Conservation (phyloP, 2,329 filamentous ascomycete species). For the Aquanectria penicillioides region DNA sequence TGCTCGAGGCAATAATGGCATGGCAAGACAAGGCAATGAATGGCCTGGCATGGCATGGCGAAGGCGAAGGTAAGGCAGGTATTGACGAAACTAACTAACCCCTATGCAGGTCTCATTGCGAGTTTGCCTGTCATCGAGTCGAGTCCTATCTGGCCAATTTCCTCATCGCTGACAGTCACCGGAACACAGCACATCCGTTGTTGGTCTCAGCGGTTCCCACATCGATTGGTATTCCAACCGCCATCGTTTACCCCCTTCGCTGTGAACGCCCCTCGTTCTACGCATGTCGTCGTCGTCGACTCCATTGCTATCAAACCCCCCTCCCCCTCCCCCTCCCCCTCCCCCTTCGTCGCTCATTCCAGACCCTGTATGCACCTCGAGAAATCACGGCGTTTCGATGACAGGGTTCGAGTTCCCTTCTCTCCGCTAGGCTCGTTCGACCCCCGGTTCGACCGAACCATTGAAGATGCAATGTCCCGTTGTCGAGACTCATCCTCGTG, state of each 20-base stretch:
- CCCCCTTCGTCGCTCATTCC: too few species aligned
- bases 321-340: too few species aligned
- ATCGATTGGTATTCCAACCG: too few species aligned
- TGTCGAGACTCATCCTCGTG: not conserved
- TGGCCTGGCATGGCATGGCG: not conserved
- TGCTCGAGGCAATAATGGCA: not conserved
- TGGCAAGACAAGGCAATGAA: not conserved
- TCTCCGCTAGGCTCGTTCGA: not conserved
- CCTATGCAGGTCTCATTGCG: slow-evolving; percentile 10
- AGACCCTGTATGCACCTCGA: not conserved
- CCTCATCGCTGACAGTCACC: not conserved
- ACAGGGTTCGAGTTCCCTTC: not conserved
- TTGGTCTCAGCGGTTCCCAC: not conserved
- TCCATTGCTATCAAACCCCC: too few species aligned
- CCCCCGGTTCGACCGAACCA: not conserved
- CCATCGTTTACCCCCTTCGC: too few species aligned
- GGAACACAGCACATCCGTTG: not conserved
- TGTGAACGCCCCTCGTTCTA: too few species aligned
- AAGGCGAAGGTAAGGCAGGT: slow-evolving; percentile 3
- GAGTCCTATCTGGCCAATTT: slow-evolving; percentile 6
- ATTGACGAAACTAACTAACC: not conserved
- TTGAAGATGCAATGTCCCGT: not conserved
- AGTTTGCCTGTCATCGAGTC: not conserved
- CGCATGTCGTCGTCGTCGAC: too few species aligned
- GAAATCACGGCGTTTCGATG: not conserved